Percentiles rank a stretch among this genome's conserved stretches.
These are phyloP conservation scores for Dimargaris xerosporica DNA, from an alignment of 192 early-diverging fungal species.

Conservation along the genomic window DNA sequence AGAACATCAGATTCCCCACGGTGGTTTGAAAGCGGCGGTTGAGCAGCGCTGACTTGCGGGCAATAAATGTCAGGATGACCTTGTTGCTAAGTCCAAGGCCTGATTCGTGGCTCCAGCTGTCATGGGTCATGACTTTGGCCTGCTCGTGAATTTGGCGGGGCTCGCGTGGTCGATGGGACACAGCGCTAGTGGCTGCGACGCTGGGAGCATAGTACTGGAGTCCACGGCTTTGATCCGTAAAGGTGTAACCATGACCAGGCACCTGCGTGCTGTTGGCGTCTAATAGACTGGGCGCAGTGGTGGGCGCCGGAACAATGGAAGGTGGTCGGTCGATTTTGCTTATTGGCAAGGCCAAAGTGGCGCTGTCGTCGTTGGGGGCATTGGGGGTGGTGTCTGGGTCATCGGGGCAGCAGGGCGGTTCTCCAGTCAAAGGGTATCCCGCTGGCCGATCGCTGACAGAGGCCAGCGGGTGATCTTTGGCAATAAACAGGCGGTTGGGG, in stretches of 20 bases:
- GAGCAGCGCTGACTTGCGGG: neutral
- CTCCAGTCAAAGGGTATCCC: neutral
- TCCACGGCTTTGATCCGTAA: neutral
- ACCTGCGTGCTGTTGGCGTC: too few species aligned
- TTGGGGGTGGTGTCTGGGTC: neutral
- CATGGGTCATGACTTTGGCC: neutral
- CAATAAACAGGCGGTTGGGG: neutral
- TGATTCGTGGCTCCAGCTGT: neutral
- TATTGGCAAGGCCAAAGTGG: too few species aligned
- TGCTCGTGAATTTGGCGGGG: too few species aligned
- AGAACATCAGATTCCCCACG: neutral
- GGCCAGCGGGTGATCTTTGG: neutral
- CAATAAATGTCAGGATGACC: constrained; percentile 8
- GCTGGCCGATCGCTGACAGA: neutral
- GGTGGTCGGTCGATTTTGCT: too few species aligned
- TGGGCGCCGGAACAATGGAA: too few species aligned
- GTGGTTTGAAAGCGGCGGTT: neutral
- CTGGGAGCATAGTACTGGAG: neutral
- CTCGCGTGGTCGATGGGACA: too few species aligned
- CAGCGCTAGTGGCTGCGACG: too few species aligned
- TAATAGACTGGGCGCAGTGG: too few species aligned
- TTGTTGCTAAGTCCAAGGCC: constrained; percentile 1
- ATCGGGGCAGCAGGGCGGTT: neutral
- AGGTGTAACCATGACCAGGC: constrained; percentile 2
- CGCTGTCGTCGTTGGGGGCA: too few species aligned